phyloP scores from a whole-genome alignment of 331 rosid genomes.

The Saraca asoca region DNA sequence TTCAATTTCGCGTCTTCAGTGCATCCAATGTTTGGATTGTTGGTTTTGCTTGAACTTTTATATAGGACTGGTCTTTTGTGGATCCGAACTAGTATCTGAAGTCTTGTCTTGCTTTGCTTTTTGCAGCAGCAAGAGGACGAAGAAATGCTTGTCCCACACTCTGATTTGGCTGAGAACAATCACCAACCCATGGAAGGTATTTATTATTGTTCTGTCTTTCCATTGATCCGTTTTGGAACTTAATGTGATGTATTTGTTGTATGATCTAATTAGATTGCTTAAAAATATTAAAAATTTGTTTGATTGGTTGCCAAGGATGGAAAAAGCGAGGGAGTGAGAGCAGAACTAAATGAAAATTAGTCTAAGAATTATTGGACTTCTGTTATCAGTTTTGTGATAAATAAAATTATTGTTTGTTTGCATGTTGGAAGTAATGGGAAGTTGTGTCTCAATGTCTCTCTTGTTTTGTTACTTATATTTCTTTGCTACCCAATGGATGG shows the following conservation, averaged over 20 bases:
- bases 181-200: slow-evolving; percentile 91
- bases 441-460: slow-evolving; percentile 22
- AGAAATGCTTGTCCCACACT: slow-evolving; percentile 85
- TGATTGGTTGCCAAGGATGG: slow-evolving; percentile 28
- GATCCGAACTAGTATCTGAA: slow-evolving; percentile 45
- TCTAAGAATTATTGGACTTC: slow-evolving; percentile 21
- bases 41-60: slow-evolving; percentile 33
- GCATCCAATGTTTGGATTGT: slow-evolving; percentile 41
- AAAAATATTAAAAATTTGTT: slow-evolving; percentile 24
- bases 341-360: slow-evolving; percentile 3
- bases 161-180: slow-evolving; percentile 75
- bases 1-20: slow-evolving; percentile 26
- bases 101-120: slow-evolving; percentile 28
- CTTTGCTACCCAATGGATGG: slow-evolving; percentile 20
- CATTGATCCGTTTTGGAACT: slow-evolving; percentile 40
- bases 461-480: neutral
- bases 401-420: slow-evolving; percentile 22
- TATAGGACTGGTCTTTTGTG: slow-evolving; percentile 36
- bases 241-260: slow-evolving; percentile 8
- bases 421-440: slow-evolving; percentile 6
- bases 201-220: slow-evolving; percentile 7
- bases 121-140: slow-evolving; percentile 90
- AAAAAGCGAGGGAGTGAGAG: slow-evolving; percentile 13
- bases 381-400: slow-evolving; percentile 13
- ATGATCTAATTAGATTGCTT: slow-evolving; percentile 33